Evolutionary conservation across 108 stramenopile species (phyloP).

Genomic region (Fragilaria crotonensis): DNA sequence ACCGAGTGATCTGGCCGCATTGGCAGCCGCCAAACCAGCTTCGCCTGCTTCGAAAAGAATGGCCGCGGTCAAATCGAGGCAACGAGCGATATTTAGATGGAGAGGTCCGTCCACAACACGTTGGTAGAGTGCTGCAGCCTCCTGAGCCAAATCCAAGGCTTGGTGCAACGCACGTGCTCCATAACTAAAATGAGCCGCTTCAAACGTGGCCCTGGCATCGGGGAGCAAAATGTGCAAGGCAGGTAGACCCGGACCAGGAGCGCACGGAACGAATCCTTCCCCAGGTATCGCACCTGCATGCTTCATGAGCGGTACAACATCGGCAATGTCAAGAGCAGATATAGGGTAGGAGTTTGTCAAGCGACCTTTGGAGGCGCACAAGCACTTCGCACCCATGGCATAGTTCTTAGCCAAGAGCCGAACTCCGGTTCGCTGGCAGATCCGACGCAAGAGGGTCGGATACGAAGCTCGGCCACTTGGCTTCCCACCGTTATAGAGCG

Average conservation of each 20-base stretch:
- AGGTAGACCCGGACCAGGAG: conserved; percentile 34
- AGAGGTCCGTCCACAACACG: conserved; percentile 65
- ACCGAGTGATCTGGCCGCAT: conserved; percentile 67
- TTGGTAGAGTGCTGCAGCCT: conserved; percentile 69
- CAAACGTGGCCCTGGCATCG: conserved; percentile 71
- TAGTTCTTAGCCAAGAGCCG: conserved; percentile 71
- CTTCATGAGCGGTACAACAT: conserved; percentile 88
- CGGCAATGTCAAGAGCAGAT: conserved; percentile 71
- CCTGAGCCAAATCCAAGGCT: conserved; percentile 75
- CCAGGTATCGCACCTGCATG: conserved; percentile 57
- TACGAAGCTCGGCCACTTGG: conserved; percentile 35
- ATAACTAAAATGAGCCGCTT: conserved; percentile 57
- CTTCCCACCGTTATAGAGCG: conserved; percentile 47
- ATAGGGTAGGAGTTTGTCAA: conserved; percentile 64
- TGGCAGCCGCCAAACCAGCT: conserved; percentile 45
- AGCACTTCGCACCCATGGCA: conserved; percentile 58
- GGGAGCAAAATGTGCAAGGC: conserved; percentile 69
- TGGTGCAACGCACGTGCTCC: conserved; percentile 36
- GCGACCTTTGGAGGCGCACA: conserved; percentile 40
- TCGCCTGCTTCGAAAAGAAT: conserved; percentile 77
- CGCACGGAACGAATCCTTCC: conserved; percentile 64
- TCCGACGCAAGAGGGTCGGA: conserved; percentile 70
- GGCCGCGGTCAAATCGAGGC: conserved; percentile 56
- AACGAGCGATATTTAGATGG: conserved; percentile 65
- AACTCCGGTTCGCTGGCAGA: conserved; percentile 87